Evolutionary conservation across 495 filamentous ascomycete genomes (phyloP).

Genomic region (Podospora tetraspora): DNA sequence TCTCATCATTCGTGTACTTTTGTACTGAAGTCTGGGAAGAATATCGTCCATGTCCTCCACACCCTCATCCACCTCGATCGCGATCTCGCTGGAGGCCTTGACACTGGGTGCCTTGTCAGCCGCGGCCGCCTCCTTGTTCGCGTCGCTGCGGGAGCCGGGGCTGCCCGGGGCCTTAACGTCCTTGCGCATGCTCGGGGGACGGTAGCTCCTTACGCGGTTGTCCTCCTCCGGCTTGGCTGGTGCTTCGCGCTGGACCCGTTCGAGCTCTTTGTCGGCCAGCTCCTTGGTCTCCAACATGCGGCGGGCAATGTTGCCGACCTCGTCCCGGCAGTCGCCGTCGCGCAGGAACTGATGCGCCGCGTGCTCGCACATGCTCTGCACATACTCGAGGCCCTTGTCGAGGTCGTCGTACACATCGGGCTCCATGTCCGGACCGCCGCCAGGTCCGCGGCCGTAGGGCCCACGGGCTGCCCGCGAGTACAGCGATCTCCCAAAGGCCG

Average conservation of each 20-base stretch:
- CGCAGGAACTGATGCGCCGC: constrained; percentile 83
- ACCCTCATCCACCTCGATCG: constrained; percentile 34
- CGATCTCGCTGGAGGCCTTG: constrained; percentile 7
- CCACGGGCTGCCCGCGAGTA: constrained; percentile 18
- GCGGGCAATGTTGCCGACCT: constrained; percentile 63
- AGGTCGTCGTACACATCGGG: constrained; percentile 60
- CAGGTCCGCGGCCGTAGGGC: not conserved
- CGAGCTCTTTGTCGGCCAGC: constrained; percentile 53
- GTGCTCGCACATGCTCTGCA: constrained; percentile 74
- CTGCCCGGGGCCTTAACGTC: constrained; percentile 8
- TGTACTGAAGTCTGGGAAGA: constrained; percentile 13
- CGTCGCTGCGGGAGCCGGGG: constrained; percentile 2
- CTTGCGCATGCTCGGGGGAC: constrained; percentile 32
- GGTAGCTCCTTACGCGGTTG: constrained; percentile 22
- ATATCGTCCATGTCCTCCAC: constrained; percentile 35
- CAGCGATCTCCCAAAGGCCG: constrained; percentile 10
- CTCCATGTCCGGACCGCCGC: constrained; percentile 3
- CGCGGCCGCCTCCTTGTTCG: constrained; percentile 14
- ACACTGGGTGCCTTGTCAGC: not conserved
- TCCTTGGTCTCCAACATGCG: constrained; percentile 54
- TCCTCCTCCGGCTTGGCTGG: constrained; percentile 27
- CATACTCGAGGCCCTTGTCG: constrained; percentile 71
- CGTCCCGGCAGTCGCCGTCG: constrained; percentile 70
- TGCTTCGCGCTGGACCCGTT: constrained; percentile 42
- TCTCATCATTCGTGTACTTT: constrained; percentile 20